Conservation (phyloP, 2,329 filamentous ascomycete species). For the Myrmaecium sp. region DNA sequence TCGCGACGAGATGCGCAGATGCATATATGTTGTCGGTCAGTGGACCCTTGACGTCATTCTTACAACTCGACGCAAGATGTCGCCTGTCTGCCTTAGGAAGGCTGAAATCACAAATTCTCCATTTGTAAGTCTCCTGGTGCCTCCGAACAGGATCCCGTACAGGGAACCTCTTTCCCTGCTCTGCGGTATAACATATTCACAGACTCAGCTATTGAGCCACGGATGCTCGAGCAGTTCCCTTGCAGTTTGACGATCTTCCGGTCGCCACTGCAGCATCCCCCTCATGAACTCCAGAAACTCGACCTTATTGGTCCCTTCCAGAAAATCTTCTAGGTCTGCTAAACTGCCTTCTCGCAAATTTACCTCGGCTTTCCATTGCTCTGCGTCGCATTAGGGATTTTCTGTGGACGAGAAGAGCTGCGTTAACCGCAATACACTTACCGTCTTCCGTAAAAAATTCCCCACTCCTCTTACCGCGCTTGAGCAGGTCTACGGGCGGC, state of each 20-base stretch:
- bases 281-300: slow-evolving; percentile 16
- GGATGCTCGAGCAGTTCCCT: slow-evolving; percentile 11
- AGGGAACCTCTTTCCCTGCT: too few relatives aligned
- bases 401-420: slow-evolving; percentile 1
- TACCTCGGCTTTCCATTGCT: slow-evolving; percentile 9
- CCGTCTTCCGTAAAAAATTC: slow-evolving; percentile 9
- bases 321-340: not conserved
- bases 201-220: too few relatives aligned
- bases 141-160: too few relatives aligned
- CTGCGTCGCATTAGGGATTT: slow-evolving; percentile 5
- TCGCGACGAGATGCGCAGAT: too few relatives aligned
- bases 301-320: slow-evolving; percentile 7
- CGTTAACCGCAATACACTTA: slow-evolving; percentile 3
- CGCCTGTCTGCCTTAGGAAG: too few relatives aligned
- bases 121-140: too few relatives aligned
- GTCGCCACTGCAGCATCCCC: slow-evolving; percentile 20
- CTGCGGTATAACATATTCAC: too few relatives aligned
- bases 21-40: too few relatives aligned
- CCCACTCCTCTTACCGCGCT: slow-evolving; percentile 4
- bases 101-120: too few relatives aligned
- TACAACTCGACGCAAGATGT: too few relatives aligned
- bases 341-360: slow-evolving; percentile 1
- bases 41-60: too few relatives aligned
- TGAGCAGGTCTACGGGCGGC: slow-evolving; percentile 8
- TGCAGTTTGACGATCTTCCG: slow-evolving; percentile 13